Evolutionary conservation across 345 rosid genomes (phyloP), one percentile per base, ranked within the genome.

Genomic region (Cardamine chenopodiifolia): DNA sequence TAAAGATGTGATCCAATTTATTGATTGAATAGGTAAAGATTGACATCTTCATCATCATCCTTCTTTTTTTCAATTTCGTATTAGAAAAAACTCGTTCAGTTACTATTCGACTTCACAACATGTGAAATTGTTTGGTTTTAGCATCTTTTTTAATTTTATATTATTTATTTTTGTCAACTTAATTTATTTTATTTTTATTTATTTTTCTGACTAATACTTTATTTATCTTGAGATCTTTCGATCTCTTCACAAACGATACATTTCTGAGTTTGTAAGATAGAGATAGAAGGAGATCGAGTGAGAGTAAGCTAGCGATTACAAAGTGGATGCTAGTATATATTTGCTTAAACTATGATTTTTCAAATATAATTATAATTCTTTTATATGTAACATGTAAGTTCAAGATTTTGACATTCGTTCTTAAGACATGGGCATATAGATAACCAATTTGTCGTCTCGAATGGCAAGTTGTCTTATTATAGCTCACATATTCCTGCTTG

Each of bases 1-100:
- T 19, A 63, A 56, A 28, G 28, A 70, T 48, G 80, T 70, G 80
- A 57, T 70, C 18, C 19, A 23, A 77, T 77, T 64, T 35, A 64
- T 48, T 55, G 71, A 53, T 76, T 77, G 80, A 77, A 47, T 70
- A 64, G 3, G 80, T 70, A 45, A 55, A 70, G 52, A 53, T 76
- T 62, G 75, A 69, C 71, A 76, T 76, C 18, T 62, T 63, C 65
- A 54, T 70, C 56, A 34, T 66, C 72, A 57, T 66, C 72, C n/a
- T 5, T 66, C 15, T 5, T 8, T 14, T 7, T 2, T 23, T 49
- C 15, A 22, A 14, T 22, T 29, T 53, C 39, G 26, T 11, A 35
- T 40, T 50, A 15, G 11, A 28, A 19, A 62, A 53, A 52, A 19
- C 42, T 56, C 58, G 72, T 13, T 18, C 6, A 20, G 1, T 10